phyloP scores from a whole-genome alignment of 768 basidiomycete species.

The Boletus insuetus region DNA sequence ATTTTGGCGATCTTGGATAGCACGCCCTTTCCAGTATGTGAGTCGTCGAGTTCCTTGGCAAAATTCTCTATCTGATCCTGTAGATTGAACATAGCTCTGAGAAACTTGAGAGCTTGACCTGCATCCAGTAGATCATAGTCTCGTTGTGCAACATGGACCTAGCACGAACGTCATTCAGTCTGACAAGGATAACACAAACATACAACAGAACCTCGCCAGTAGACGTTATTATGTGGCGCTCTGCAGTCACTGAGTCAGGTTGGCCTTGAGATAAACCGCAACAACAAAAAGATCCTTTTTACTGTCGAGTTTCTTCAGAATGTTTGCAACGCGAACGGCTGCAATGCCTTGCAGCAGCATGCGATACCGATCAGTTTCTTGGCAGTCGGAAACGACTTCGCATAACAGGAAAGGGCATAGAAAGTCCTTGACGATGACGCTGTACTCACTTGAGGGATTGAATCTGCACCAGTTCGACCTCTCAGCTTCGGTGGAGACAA shows the following conservation, averaged over 20 bases:
- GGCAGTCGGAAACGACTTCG: no score
- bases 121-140: not conserved
- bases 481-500: not conserved
- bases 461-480: not conserved
- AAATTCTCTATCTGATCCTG: not conserved
- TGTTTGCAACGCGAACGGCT: no score
- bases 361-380: no score
- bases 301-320: no score
- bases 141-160: not conserved
- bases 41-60: no score
- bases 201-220: no score
- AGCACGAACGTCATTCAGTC: no score
- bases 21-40: no score
- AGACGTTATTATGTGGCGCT: not conserved
- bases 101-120: not conserved
- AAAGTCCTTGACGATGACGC: not conserved
- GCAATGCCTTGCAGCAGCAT: not conserved
- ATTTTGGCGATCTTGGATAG: no score
- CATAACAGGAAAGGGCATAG: not conserved
- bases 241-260: not conserved
- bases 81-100: not conserved
- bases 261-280: not conserved
- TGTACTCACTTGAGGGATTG: not conserved
- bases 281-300: not conserved
- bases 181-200: no score